These are phyloP conservation scores for Microbotryum intermedium DNA, from an alignment of 1,284 basidiomycete genomes.

Conservation along the genomic window DNA sequence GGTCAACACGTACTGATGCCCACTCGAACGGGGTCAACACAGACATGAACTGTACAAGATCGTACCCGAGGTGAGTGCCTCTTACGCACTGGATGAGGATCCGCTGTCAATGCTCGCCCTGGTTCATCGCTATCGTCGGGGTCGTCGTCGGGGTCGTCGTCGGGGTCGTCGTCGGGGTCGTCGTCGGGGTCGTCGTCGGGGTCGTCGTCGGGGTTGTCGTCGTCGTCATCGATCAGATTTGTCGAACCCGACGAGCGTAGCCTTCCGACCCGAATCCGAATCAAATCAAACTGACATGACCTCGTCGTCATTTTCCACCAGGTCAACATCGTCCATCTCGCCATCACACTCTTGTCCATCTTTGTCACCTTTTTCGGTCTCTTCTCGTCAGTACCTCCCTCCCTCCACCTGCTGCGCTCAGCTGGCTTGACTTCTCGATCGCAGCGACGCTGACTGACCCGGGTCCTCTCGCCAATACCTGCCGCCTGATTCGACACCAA, in stretches of 20 bases:
- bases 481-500: not conserved
- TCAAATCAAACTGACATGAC: not conserved
- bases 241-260: too few species aligned
- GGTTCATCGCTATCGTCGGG: too few species aligned
- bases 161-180: too few species aligned
- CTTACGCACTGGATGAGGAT: too few species aligned
- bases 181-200: too few species aligned
- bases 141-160: too few species aligned
- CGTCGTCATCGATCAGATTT: too few species aligned
- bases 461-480: not conserved
- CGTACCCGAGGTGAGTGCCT: slow-evolving; percentile 29
- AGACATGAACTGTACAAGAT: slow-evolving; percentile 31
- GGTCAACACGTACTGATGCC: not conserved
- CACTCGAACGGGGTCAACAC: not conserved
- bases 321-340: slow-evolving; percentile 42
- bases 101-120: too few species aligned
- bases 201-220: too few species aligned
- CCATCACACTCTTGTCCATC: slow-evolving; percentile 67
- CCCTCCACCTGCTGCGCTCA: slow-evolving; percentile 2
- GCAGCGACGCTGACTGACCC: not conserved
- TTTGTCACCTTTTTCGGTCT: slow-evolving; percentile 49
- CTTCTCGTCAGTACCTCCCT: slow-evolving; percentile 23
- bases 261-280: too few species aligned
- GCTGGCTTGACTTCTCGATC: slow-evolving; percentile 4
- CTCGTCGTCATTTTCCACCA: not conserved